phyloP scores from a whole-genome alignment of 2,329 filamentous ascomycete species.

The Sporothrix mexicana region DNA sequence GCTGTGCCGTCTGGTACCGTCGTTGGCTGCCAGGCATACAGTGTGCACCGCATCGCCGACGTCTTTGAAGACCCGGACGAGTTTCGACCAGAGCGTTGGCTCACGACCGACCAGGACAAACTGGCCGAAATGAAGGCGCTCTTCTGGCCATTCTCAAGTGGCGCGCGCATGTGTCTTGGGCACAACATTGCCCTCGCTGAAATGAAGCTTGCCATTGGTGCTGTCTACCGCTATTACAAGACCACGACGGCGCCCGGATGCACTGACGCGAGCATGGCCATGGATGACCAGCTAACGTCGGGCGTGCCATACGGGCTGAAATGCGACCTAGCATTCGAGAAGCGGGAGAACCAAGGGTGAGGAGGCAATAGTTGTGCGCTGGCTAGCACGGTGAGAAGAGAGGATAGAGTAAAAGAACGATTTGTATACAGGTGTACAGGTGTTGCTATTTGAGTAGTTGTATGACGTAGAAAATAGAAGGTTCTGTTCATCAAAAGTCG shows the following conservation, averaged over 20 bases:
- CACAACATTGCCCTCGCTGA: constrained; percentile 68
- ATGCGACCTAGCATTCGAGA: constrained; percentile 58
- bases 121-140: constrained; percentile 70
- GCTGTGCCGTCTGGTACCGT: constrained; percentile 57
- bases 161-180: constrained; percentile 68
- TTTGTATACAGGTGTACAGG: too few relatives aligned
- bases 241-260: constrained; percentile 61
- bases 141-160: constrained; percentile 69
- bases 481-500: too few relatives aligned
- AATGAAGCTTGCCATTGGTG: constrained; percentile 67
- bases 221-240: constrained; percentile 63
- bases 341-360: too few relatives aligned
- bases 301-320: constrained; percentile 63
- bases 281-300: constrained; percentile 71
- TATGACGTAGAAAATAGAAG: too few relatives aligned
- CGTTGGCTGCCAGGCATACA: constrained; percentile 66
- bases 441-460: too few relatives aligned
- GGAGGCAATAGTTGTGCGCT: too few relatives aligned
- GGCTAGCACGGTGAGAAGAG: too few relatives aligned
- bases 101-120: constrained; percentile 53
- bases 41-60: constrained; percentile 64
- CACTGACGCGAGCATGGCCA: constrained; percentile 62
- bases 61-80: constrained; percentile 78
- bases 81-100: constrained; percentile 84
- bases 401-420: too few relatives aligned